Base-by-base conservation (phyloP, 139 green algal species). In the Chlorella sp. region DNA sequence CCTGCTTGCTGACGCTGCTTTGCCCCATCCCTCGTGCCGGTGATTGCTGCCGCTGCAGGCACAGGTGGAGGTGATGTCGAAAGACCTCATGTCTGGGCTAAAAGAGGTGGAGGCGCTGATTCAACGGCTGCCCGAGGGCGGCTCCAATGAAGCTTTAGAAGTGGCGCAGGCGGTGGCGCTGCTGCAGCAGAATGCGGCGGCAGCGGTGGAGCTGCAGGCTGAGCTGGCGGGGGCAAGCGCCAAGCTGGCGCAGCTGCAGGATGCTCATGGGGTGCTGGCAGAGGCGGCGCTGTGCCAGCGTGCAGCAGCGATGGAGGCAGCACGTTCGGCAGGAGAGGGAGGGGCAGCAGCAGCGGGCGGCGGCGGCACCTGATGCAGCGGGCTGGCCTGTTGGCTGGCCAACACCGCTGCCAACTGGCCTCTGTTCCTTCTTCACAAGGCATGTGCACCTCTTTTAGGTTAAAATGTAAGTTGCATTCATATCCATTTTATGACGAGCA, bases 161-260 rank as follows among this genome's bases (percentile, higher is more conserved):
- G 71, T 91, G 61, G 53, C 60, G 11, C 28, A 81, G 84, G 84
- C 84, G 14, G 88, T 88, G 71, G 26, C 11, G 34, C 88, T 91
- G 48, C 76, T 87, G 61, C 88, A 75, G 88, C 73, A 91, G 69
- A 88, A 91, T 37, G 80, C 79, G 28, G 60, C 81, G 24, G 84
- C 83, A 16, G 37, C 89, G 32, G 61, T 22, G 21, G 83, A 87
- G 32, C 82, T 91, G 76, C 60, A 53, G 40, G 36, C 48, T 61
- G 80, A 83, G 82, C 89, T 91, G 68, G 66, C 30, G 40, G 61
- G 40, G 1, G 89, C 89, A 0, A 15, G 30, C 36, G 61, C 71
- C 28, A 88, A 88, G 85, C 85, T 91, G 76, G 75, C 32, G 34
- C 48, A 61, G 82, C 82, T 91, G 66, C 85, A 91, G 61, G 60